Evolutionary conservation across 441 rosid species (phyloP).

Genomic region (Erodium texanum): DNA sequence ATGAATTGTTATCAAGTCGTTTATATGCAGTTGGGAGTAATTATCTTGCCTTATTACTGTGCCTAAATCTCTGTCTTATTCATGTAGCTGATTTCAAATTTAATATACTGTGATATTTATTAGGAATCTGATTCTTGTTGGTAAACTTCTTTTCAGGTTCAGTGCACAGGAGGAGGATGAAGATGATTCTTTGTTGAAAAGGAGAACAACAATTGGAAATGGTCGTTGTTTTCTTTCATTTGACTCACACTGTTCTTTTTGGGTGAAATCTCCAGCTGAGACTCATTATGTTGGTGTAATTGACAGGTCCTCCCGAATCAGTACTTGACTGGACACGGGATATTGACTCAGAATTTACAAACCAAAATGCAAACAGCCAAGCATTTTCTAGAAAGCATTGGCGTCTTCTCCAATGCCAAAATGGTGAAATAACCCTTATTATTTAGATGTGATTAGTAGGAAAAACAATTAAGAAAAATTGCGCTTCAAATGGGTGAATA

Average conservation of each 20-base stretch:
- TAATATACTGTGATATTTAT: background rate
- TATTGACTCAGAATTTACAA: conserved; percentile 61
- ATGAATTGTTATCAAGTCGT: background rate
- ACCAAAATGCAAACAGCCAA: conserved; percentile 71
- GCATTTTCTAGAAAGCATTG: conserved; percentile 96
- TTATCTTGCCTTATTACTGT: conserved; percentile 2
- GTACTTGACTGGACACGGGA: conserved; percentile 89
- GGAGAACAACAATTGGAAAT: conserved; percentile 96
- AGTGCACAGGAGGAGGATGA: conserved; percentile 94
- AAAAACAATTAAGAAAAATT: background rate
- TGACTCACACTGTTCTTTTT: conserved; percentile 17
- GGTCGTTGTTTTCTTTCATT: conserved; percentile 37
- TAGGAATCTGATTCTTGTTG: conserved; percentile 10
- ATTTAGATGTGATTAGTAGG: background rate
- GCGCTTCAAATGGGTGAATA: background rate
- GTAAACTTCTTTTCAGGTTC: conserved; percentile 37
- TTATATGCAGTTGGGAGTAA: background rate
- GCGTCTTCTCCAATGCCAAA: conserved; percentile 99
- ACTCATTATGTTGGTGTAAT: conserved; percentile 25
- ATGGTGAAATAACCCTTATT: conserved; percentile 39
- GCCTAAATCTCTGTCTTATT: conserved; percentile 7
- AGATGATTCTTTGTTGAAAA: conserved; percentile 48
- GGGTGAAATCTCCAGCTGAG: conserved; percentile 16
- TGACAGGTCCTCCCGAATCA: conserved; percentile 83
- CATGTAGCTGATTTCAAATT: background rate